phyloP scores from a whole-genome alignment of 495 filamentous ascomycete genomes.

The Penicillium pulvis region DNA sequence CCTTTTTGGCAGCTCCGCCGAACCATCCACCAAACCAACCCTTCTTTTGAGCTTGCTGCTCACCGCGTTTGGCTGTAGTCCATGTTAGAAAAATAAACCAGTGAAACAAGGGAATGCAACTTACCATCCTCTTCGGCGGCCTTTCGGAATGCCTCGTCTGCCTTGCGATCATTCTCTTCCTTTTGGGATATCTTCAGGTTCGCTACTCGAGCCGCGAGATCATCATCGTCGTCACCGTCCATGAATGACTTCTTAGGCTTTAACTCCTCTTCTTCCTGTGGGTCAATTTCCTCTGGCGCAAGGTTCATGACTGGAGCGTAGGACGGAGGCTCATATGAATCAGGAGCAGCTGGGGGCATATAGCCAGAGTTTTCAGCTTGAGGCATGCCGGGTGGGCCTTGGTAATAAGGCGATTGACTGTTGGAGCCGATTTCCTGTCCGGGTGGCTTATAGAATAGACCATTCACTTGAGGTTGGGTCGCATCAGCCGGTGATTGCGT shows the following conservation, averaged over 20 bases:
- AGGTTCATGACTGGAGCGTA: conserved; percentile 29
- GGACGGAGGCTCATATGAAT: conserved; percentile 42
- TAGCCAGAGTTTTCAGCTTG: conserved; percentile 15
- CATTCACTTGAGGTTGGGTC: conserved; percentile 27
- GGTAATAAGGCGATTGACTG: conserved; percentile 25
- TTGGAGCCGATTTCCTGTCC: conserved; percentile 14
- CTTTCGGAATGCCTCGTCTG: conserved; percentile 77
- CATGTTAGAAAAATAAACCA: conserved; percentile 21
- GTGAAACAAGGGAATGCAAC: conserved; percentile 15
- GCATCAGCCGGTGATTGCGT: conserved; percentile 31
- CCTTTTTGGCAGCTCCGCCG: conserved; percentile 64
- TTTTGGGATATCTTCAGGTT: conserved; percentile 56
- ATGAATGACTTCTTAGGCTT: conserved; percentile 75
- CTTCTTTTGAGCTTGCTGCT: conserved; percentile 57
- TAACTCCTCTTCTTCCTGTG: conserved; percentile 50
- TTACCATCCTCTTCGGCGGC: conserved; percentile 84
- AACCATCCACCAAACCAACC: conserved; percentile 92
- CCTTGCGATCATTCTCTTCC: conserved; percentile 53
- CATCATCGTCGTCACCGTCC: conserved; percentile 66
- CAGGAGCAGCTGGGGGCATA: conserved; percentile 15
- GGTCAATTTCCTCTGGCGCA: conserved; percentile 32
- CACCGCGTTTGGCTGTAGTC: conserved; percentile 42
- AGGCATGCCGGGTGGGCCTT: conserved; percentile 31
- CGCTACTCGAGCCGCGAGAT: conserved; percentile 52
- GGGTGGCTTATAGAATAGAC: conserved; percentile 31